Evolutionary conservation across 2,329 filamentous ascomycete species (phyloP).

Genomic region (Stenocarpella maydis): DNA sequence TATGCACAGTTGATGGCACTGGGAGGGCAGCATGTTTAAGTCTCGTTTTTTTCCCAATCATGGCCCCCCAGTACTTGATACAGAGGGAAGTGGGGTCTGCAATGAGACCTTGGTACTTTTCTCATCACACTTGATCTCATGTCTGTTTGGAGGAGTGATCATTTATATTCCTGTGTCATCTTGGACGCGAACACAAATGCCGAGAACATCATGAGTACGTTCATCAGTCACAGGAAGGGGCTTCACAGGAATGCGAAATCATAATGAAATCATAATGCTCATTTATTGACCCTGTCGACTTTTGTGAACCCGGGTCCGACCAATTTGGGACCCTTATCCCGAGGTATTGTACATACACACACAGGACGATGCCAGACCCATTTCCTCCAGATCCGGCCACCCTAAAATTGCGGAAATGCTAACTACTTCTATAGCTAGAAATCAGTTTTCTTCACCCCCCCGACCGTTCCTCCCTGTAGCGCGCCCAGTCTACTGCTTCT

Average conservation of each 20-base stretch:
- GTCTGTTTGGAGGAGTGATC: background rate
- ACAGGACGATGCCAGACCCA: conserved; percentile 27
- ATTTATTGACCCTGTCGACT: conserved; percentile 28
- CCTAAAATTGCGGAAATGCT: conserved; percentile 8
- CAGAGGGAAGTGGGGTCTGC: background rate
- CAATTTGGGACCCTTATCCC: conserved; percentile 12
- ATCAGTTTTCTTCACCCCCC: background rate
- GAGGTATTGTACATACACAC: conserved; percentile 32
- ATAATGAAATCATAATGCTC: conserved; percentile 29
- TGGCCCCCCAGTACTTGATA: background rate
- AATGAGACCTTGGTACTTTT: background rate
- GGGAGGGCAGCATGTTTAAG: background rate
- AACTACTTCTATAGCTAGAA: background rate
- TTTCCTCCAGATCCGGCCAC: conserved; percentile 21
- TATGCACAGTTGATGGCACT: background rate
- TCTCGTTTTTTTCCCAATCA: too few relatives aligned
- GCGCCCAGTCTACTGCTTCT: conserved; percentile 51
- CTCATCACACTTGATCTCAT: too few relatives aligned
- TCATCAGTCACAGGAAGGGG: background rate
- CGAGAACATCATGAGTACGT: background rate
- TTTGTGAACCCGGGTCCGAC: conserved; percentile 28
- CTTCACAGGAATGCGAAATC: background rate
- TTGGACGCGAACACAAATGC: background rate
- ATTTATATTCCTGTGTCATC: too few relatives aligned
- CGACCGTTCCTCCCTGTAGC: background rate